Conservation (phyloP, 2,329 filamentous ascomycete genomes). For the Ramichloridium luteum region DNA sequence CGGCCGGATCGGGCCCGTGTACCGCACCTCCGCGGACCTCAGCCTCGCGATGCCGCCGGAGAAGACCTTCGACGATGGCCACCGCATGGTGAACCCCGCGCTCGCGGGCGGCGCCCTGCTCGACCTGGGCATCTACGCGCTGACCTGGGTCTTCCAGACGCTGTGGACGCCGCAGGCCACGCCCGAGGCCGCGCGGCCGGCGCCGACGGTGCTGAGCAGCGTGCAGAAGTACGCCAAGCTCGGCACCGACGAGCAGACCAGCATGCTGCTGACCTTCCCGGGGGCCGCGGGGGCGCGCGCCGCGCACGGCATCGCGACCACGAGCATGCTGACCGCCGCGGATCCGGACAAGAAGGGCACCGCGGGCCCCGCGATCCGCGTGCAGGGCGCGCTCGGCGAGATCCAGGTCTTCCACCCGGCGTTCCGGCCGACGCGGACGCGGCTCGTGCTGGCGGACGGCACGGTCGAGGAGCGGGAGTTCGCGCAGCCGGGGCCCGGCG, state of each 20-base stretch:
- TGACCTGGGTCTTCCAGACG: constrained; percentile 85
- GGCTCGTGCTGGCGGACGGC: constrained; percentile 29
- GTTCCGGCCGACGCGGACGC: constrained; percentile 48
- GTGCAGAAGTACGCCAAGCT: constrained; percentile 63
- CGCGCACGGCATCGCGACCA: constrained; percentile 54
- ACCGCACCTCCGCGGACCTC: constrained; percentile 45
- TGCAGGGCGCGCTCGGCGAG: constrained; percentile 70
- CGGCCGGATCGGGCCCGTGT: constrained; percentile 43
- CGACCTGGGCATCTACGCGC: constrained; percentile 75
- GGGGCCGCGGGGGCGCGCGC: constrained; percentile 37
- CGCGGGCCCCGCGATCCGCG: constrained; percentile 56
- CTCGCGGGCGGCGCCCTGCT: constrained; percentile 72
- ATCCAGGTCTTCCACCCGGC: constrained; percentile 66
- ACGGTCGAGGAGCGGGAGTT: constrained; percentile 38
- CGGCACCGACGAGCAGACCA: constrained; percentile 67
- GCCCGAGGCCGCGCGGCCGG: too few relatives aligned
- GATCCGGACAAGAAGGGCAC: constrained; percentile 50
- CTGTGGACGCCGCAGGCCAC: constrained; percentile 64
- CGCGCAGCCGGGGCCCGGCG: constrained; percentile 35
- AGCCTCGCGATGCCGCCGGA: constrained; percentile 50
- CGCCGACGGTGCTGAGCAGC: constrained; percentile 54
- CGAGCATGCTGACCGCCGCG: constrained; percentile 48
- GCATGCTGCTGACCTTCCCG: constrained; percentile 65
- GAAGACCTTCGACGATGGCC: constrained; percentile 45
- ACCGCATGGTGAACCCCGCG: constrained; percentile 74